Evolutionary conservation across 805 yeast genomes (phyloP).

Genomic region (Debaryomyces tyrocola): DNA sequence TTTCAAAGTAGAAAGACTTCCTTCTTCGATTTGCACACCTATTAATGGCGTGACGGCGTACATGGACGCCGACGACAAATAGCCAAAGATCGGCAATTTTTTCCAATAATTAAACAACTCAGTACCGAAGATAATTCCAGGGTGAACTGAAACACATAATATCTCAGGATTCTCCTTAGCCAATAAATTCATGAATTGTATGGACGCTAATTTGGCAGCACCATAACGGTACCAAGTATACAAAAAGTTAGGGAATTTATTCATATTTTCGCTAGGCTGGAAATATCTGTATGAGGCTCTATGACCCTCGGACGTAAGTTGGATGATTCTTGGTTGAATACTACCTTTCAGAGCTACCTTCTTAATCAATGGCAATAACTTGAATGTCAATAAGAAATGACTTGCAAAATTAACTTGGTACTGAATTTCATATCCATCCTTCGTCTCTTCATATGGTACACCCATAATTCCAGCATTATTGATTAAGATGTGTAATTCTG

Average conservation of each 20-base stretch:
- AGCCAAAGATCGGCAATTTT: slow-evolving; percentile 22
- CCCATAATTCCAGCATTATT: slow-evolving; percentile 46
- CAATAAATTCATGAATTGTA: slow-evolving; percentile 29
- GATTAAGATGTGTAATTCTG: slow-evolving; percentile 30
- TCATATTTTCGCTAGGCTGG: slow-evolving; percentile 22
- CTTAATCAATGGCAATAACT: slow-evolving; percentile 26
- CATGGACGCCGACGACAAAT: slow-evolving; percentile 14
- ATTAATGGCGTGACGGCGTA: slow-evolving; percentile 13
- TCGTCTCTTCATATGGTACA: slow-evolving; percentile 33
- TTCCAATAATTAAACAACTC: slow-evolving; percentile 32
- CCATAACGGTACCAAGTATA: slow-evolving; percentile 37
- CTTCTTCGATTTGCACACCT: slow-evolving; percentile 35
- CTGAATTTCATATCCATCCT: slow-evolving; percentile 40
- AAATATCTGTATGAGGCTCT: slow-evolving; percentile 20
- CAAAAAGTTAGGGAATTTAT: slow-evolving; percentile 22
- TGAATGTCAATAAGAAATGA: slow-evolving; percentile 33
- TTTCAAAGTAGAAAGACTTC: slow-evolving; percentile 31
- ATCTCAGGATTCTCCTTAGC: slow-evolving; percentile 30
- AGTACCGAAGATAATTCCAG: slow-evolving; percentile 37
- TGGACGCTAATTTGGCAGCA: slow-evolving; percentile 31
- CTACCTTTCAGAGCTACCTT: slow-evolving; percentile 14
- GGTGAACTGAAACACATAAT: slow-evolving; percentile 35
- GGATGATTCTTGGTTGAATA: slow-evolving; percentile 29
- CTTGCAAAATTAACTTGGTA: slow-evolving; percentile 40
- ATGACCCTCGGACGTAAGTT: slow-evolving; percentile 36